Conservation (phyloP, 148 eudicot genomes). For the Agrostemma githago region DNA sequence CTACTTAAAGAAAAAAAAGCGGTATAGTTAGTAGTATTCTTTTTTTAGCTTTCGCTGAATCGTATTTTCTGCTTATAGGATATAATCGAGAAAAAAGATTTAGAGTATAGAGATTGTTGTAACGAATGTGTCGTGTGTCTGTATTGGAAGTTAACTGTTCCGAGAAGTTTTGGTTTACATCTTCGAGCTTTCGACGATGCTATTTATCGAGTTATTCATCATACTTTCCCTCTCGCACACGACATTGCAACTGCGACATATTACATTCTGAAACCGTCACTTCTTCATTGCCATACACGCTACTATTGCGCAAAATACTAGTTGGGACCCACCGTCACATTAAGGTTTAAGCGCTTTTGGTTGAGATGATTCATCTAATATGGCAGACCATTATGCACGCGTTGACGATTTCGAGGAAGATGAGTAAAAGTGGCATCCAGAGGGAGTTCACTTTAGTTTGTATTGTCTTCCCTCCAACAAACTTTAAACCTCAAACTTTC, state of each 20-base stretch:
- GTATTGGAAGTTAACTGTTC: slow-evolving; percentile 10
- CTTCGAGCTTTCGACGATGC: no score
- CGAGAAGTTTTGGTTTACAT: slow-evolving; percentile 15
- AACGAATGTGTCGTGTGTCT: slow-evolving; percentile 6
- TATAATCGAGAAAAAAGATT: slow-evolving; percentile 2
- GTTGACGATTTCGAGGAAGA: neutral
- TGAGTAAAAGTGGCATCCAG: neutral
- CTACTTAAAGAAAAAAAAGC: slow-evolving; percentile 31
- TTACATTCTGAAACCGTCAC: no score
- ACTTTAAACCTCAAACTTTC: slow-evolving; percentile 29
- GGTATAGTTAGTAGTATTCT: slow-evolving; percentile 18
- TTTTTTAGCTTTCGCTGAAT: neutral
- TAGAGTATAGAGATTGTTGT: slow-evolving; percentile 23
- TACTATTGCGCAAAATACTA: no score
- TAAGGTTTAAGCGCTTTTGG: no score
- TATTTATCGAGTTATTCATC: no score
- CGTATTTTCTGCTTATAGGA: slow-evolving; percentile 3
- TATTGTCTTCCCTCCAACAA: slow-evolving; percentile 60
- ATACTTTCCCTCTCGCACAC: no score
- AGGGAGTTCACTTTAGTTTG: slow-evolving; percentile 54
- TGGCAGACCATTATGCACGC: no score
- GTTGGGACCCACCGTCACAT: no score
- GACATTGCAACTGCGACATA: no score
- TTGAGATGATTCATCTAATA: no score
- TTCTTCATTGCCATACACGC: no score